These are phyloP conservation scores for Tricholoma sp. DNA, from an alignment of 768 basidiomycete genomes.

Conservation along the genomic window DNA sequence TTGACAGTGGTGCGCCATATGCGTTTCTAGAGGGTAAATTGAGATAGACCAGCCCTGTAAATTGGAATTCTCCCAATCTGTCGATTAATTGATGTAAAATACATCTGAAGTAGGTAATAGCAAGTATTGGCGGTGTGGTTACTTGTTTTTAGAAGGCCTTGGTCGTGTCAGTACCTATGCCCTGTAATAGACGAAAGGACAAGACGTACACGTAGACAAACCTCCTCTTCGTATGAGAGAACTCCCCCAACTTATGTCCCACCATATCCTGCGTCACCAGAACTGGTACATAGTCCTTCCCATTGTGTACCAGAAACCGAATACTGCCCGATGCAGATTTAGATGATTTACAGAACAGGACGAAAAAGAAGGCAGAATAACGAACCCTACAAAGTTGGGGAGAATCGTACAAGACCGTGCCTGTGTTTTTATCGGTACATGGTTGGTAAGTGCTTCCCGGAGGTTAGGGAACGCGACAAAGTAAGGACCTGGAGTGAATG, in stretches of 20 bases:
- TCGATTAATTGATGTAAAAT: background rate
- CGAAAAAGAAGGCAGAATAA: background rate
- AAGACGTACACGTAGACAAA: conserved; percentile 77
- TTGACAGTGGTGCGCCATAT: no score
- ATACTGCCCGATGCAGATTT: conserved; percentile 40
- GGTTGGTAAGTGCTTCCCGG: conserved; percentile 71
- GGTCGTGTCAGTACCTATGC: background rate
- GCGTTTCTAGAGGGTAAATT: no score
- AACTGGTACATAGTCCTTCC: conserved; percentile 84
- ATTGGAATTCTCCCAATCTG: background rate
- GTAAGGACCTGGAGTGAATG: conserved; percentile 67
- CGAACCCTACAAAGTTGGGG: conserved; percentile 93
- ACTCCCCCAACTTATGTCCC: conserved; percentile 96
- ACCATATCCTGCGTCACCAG: conserved; percentile 95
- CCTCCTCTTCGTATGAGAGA: conserved; percentile 82
- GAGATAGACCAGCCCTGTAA: no score
- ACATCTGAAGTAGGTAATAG: background rate
- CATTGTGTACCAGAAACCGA: conserved; percentile 91
- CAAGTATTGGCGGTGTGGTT: background rate
- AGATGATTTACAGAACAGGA: background rate
- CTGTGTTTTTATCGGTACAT: conserved; percentile 83
- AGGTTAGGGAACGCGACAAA: conserved; percentile 92
- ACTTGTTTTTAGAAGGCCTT: background rate
- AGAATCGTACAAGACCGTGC: conserved; percentile 89
- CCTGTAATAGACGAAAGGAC: background rate